Evolutionary conservation across 257 asterid genomes (phyloP).

Genomic region (Capsicum chinense): DNA sequence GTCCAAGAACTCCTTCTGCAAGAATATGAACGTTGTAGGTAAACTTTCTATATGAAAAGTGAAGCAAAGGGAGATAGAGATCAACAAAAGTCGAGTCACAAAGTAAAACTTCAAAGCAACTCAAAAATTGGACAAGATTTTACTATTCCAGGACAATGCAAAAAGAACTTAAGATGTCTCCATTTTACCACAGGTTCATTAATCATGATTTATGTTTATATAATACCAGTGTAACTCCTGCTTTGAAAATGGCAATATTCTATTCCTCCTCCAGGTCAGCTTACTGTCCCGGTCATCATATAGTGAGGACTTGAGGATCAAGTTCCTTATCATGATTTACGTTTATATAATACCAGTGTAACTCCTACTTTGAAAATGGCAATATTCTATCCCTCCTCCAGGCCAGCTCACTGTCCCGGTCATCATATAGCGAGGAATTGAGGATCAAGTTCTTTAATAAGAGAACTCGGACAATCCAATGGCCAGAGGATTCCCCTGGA

Average conservation of each 20-base stretch:
- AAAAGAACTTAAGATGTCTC: not conserved
- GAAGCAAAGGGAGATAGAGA: not conserved
- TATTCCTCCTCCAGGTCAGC: not conserved
- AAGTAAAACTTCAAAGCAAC: not conserved
- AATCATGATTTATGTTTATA: not conserved
- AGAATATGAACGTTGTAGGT: not conserved
- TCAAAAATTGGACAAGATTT: not conserved
- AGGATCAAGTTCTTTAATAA: not conserved
- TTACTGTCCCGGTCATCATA: not conserved
- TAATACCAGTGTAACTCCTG: not conserved
- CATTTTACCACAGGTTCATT: not conserved
- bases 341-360: not conserved
- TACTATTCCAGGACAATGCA: not conserved
- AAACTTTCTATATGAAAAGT: not conserved
- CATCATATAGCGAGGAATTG: not conserved
- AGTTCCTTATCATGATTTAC: not conserved
- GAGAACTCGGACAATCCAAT: not conserved
- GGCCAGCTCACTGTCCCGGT: not conserved
- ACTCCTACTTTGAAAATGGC: not conserved
- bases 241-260: not conserved
- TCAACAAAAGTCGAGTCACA: not conserved
- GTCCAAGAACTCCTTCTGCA: conserved; percentile 92
- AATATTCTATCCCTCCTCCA: not conserved
- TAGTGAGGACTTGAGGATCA: not conserved
- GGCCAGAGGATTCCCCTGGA: not conserved